Evolutionary conservation across 2,329 filamentous ascomycete genomes (phyloP), one percentile per base, ranked within the genome.

Genomic region (Aspergillus tamarii): DNA sequence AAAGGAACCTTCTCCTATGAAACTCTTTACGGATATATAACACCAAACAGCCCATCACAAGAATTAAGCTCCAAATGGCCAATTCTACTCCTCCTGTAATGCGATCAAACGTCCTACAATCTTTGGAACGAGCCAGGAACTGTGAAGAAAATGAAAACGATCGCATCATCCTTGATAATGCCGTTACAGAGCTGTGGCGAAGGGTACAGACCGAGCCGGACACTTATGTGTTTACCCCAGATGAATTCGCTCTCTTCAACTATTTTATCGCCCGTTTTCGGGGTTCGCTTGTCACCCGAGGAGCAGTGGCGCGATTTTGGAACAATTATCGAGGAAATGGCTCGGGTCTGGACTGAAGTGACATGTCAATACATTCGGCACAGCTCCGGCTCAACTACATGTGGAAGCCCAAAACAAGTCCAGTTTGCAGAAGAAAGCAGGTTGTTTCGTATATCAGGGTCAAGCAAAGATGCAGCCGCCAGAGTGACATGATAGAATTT

Each of bases 241-340:
- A 92, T 77, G 92, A 96, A 79, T 96, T 95, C 73, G 88, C 91
- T 60, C 84, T 96, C 64, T 93, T 96, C 86, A 96, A 95, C 82
- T 94, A 90, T 78, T 94, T 91, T 77, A 89, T 91, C 66, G 79
- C 85, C 66, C 86, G 89, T 11, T 93, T 90, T 73, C 76, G 81
- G 34, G 85, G 86, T 64, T 80, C 79, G 19, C 73, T 77, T 30
- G 72, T 85, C 56, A 82, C 85, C 26, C 82, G 83, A 69, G 78
- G 77, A 58, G 85, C 85, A 12, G 83, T 87, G 58, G 83, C 81
- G 65, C 83, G 85, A 16, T 88, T 85, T 72, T 88, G 86, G 86
- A 80, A 85, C 67, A 78, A 72, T 60, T 74, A 74, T 59, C 72
- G 70, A 56, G 70, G 71, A 54, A 63, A 70, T 21, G 55, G 67